Conservation (phyloP, 164 flowering plant species). For the Buxus sempervirens region DNA sequence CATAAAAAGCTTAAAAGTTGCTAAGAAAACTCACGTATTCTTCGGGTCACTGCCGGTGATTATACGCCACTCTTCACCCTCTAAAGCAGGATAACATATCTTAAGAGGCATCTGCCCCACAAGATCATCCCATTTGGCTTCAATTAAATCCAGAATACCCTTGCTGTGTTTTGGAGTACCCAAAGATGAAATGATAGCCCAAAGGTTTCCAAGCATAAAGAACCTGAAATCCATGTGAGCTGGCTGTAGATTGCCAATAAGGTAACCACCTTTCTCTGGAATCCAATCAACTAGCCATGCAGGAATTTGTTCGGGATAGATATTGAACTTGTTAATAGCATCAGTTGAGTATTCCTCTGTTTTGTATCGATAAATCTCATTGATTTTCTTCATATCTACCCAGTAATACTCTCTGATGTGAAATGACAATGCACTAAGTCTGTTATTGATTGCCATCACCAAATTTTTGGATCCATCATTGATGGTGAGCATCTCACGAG, state of each 20-base stretch:
- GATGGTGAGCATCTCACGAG: conserved; percentile 75
- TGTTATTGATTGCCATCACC: conserved; percentile 67
- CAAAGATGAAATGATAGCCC: conserved; percentile 87
- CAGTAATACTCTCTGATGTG: conserved; percentile 89
- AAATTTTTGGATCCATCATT: conserved; percentile 71
- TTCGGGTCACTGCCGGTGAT: conserved; percentile 95
- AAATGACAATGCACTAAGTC: conserved; percentile 89
- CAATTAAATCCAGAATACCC: conserved; percentile 66
- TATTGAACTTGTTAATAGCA: conserved; percentile 88
- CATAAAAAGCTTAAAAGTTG: no score
- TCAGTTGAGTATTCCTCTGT: conserved; percentile 89
- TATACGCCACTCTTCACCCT: conserved; percentile 81
- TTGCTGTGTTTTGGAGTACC: conserved; percentile 74
- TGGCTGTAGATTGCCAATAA: conserved; percentile 87
- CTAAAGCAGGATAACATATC: conserved; percentile 82
- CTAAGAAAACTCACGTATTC: conserved; percentile 68
- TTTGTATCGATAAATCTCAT: conserved; percentile 87
- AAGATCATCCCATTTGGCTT: conserved; percentile 89
- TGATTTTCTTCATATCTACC: conserved; percentile 82
- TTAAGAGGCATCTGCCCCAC: conserved; percentile 81
- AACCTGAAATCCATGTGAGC: conserved; percentile 96
- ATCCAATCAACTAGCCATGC: conserved; percentile 86
- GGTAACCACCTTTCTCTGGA: conserved; percentile 80
- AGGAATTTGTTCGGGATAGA: conserved; percentile 92
- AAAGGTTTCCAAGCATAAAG: conserved; percentile 83